Evolutionary conservation across 352 stramenopile genomes (phyloP), one percentile per base, ranked within the genome.

Genomic region (Globisporangium cylindrosporum): DNA sequence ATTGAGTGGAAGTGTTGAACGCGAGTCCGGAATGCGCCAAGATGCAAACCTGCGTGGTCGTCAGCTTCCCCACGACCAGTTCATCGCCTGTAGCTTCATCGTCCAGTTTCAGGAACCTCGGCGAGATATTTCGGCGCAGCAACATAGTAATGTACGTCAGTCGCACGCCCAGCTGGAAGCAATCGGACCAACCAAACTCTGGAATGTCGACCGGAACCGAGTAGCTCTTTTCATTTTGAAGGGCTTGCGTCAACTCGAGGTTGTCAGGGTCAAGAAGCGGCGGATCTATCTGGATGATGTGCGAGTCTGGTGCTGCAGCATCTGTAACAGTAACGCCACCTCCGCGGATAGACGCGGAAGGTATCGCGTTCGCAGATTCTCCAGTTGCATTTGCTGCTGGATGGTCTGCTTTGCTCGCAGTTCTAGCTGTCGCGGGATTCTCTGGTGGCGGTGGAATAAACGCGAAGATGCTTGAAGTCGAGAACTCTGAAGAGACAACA

Each of bases 211-310:
- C 60, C 0, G 80, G 77, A 6, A 73, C 32, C 0, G 62, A 53
- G 46, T 88, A 81, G 36, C 69, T 81, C 63, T 84, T 86, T 56
- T 92, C 84, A 8, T 73, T 22, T 38, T 89, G 73, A 0, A 78
- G 73, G 8, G 66, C 73, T 41, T 85, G 70, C n/a, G 77, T 60
- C 38, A 90, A 55, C 3, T 56, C 51, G 22, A 72, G 34, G 7
- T 34, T 65, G 6, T 55, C 22, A 9, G 43, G 38, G 20, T 54
- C 41, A 12, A 59, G 22, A 34, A 56, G n/a, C 4, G 49, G 29
- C 9, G 55, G 24, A 6, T 75, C 69, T 6, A 77, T 73, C 34
- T 73, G 69, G 14, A 75, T 75, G 24, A 64, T 51, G 14, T 75
- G 64, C 10, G 48, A 27, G 12, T 24, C 15, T 25, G 27, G 22